Conservation (phyloP, 1,284 basidiomycete genomes). For the Austropuccinia psidii region DNA sequence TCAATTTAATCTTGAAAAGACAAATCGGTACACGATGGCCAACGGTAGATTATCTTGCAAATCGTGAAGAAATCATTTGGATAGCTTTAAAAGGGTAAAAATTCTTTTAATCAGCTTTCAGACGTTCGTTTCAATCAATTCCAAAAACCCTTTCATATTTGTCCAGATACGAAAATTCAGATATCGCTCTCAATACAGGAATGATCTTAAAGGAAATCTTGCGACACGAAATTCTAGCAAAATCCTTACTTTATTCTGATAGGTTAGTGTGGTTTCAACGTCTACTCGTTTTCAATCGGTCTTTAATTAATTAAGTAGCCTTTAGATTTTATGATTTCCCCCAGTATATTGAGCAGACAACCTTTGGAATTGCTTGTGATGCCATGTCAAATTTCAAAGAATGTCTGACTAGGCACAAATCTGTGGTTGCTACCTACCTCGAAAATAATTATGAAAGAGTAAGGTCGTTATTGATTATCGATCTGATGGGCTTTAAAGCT, state of each 20-base stretch:
- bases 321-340: conserved; percentile 90
- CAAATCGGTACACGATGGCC: conserved; percentile 89
- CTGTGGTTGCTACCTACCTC: conserved; percentile 91
- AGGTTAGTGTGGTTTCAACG: conserved; percentile 53
- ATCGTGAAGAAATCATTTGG: conserved; percentile 80
- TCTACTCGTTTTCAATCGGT: background rate
- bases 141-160: background rate
- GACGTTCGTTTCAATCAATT: background rate
- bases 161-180: conserved; percentile 74
- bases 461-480: conserved; percentile 42
- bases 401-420: conserved; percentile 77
- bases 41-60: conserved; percentile 85
- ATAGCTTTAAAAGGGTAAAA: conserved; percentile 64
- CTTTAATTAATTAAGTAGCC: conserved; percentile 21
- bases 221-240: conserved; percentile 79
- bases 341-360: conserved; percentile 92
- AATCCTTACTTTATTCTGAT: conserved; percentile 84
- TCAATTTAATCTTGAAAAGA: conserved; percentile 85
- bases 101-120: background rate
- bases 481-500: background rate
- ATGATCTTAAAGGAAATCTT: conserved; percentile 98
- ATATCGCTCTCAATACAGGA: conserved; percentile 92
- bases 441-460: conserved; percentile 94
- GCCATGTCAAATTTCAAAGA: conserved; percentile 90
- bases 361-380: conserved; percentile 96